A percentile compares a stretch with the other conserved stretches of the same genome.
Conservation (phyloP, 108 stramenopile genomes). For the Asterionellopsis glacialis region DNA sequence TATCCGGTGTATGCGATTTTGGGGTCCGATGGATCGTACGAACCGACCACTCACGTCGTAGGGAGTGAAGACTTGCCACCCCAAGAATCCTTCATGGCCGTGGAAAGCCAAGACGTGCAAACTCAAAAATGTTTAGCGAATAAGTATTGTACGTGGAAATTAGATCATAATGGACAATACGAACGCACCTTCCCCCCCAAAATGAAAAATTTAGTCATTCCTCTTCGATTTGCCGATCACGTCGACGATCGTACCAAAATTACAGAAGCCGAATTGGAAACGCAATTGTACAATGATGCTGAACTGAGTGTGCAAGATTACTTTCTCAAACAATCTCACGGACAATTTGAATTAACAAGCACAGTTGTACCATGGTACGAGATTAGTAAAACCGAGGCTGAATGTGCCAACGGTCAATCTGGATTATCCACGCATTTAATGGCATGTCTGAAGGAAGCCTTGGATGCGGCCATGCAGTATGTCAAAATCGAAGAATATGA, state of each 20-base stretch:
- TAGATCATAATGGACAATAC: not conserved
- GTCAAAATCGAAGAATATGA: conserved; percentile 27
- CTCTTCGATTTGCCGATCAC: conserved; percentile 21
- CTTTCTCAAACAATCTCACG: conserved; percentile 22
- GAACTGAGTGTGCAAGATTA: conserved; percentile 13
- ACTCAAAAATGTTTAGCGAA: conserved; percentile 14
- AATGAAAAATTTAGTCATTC: conserved; percentile 17
- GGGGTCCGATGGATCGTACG: conserved; percentile 12
- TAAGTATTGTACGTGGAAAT: conserved; percentile 12
- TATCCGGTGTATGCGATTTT: conserved; percentile 10
- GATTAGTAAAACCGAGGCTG: conserved; percentile 15
- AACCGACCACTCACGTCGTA: conserved; percentile 7
- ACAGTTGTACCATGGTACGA: conserved; percentile 13
- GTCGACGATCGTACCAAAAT: not conserved
- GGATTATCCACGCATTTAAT: conserved; percentile 9
- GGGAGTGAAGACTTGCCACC: conserved; percentile 4
- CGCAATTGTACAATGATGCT: conserved; percentile 11
- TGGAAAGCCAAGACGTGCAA: conserved; percentile 8
- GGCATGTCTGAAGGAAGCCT: conserved; percentile 16
- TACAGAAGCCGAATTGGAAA: conserved; percentile 15
- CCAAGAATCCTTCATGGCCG: not conserved
- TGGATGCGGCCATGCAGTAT: conserved; percentile 1
- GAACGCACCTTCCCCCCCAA: not conserved
- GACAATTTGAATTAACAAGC: conserved; percentile 11
- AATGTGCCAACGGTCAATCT: conserved; percentile 13